Evolutionary conservation across 305 asterid species (phyloP), one percentile per base, ranked within the genome.

Genomic region (Caryopteris hybrid): DNA sequence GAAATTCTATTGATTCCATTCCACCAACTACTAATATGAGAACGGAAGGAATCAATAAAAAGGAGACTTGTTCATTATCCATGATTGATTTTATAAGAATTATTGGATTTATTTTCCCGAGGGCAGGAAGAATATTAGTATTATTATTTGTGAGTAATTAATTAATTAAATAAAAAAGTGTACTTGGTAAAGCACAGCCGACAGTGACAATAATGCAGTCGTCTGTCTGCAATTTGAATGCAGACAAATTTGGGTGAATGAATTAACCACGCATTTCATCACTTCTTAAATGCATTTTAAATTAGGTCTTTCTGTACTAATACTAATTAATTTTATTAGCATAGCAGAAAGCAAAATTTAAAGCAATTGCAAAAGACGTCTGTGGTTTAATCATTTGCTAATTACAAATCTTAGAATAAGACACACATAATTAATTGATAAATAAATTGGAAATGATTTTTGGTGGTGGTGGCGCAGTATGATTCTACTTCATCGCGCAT

Each of bases 141-240:
- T n/a, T n/a, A 23, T 59, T 38, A 34, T 33, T 18, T 22, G 13
- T 42, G 59, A 27, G 55, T 48, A 76, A 68, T 75, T 64, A 70
- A 68, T 41, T 60, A 14, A 31, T 34, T 3, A 1, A 65, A 53
- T 25, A 65, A 61, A 48, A 38, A 51, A 21, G 5, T 27, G 60
- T 63, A 52, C 68, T 42, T 64, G 64, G 63, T 73, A 68, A 46
- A 64, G 62, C 75, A 31, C 73, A 70, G 82, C 87, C 87, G 83
- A 80, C 87, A 79, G 58, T 72, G 61, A 46, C 84, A 79, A 82
- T 79, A 74, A 82, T 79, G 74, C 36, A 70, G 79, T 64, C 73
- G 76, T 73, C 78, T 43, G 52, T 74, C 74, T 70, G 78, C 69
- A 67, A 62, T 70, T 53, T 43, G 78, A 68, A 82, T 76, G 50